Percentiles rank a stretch among this genome's conserved stretches.
These are phyloP conservation scores for Baeospora myosura DNA, from an alignment of 1,284 basidiomycete species.

Conservation along the genomic window DNA sequence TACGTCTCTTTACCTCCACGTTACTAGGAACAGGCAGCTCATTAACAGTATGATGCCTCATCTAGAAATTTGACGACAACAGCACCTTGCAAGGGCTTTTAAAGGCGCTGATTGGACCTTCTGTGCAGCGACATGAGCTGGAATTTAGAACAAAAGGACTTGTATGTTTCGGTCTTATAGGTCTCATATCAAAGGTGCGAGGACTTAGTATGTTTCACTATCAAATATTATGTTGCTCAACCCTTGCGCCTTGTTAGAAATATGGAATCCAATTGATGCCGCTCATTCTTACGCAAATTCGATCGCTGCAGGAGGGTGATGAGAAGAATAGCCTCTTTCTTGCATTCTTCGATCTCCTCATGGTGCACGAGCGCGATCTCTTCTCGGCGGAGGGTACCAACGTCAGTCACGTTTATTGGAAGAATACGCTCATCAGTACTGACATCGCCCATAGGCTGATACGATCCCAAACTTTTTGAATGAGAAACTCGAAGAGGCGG, in stretches of 20 bases:
- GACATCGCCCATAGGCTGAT: slow-evolving; percentile 53
- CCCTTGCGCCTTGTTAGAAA: slow-evolving; percentile 38
- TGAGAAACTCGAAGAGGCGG: slow-evolving; percentile 68
- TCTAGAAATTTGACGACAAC: slow-evolving; percentile 85
- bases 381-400: too few species aligned
- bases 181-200: slow-evolving; percentile 78
- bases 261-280: slow-evolving; percentile 88
- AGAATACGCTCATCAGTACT: too few species aligned
- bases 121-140: slow-evolving; percentile 83
- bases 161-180: slow-evolving; percentile 82
- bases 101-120: slow-evolving; percentile 85
- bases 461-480: slow-evolving; percentile 72
- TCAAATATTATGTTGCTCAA: slow-evolving; percentile 2
- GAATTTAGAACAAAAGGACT: slow-evolving; percentile 83
- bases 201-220: slow-evolving; percentile 12
- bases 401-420: too few species aligned
- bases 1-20: slow-evolving; percentile 30
- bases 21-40: too few species aligned
- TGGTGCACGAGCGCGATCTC: slow-evolving; percentile 82
- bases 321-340: too few species aligned
- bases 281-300: slow-evolving; percentile 83
- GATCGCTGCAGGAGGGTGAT: slow-evolving; percentile 67
- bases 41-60: slow-evolving; percentile 5
- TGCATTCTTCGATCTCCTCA: slow-evolving; percentile 89
- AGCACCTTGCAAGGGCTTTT: slow-evolving; percentile 89